Conservation (phyloP, 2,329 filamentous ascomycete genomes). For the Claviceps humidiphila region DNA sequence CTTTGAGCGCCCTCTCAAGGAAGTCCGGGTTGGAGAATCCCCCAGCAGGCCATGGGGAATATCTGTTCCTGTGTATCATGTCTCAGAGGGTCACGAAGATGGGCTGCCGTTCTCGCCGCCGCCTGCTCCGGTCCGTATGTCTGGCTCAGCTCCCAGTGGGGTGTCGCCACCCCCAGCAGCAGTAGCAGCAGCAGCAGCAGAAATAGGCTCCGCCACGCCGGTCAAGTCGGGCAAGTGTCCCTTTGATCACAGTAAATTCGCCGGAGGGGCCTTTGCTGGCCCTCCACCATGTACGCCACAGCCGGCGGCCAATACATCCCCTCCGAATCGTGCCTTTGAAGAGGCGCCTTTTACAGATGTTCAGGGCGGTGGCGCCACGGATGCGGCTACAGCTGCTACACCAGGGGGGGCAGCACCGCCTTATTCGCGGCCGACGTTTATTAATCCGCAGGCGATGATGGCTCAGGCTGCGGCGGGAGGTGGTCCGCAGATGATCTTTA, state of each 20-base stretch:
- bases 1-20: slow-evolving; percentile 76
- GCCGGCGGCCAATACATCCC: slow-evolving; percentile 6
- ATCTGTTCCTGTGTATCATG: slow-evolving; percentile 52
- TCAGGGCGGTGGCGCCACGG: slow-evolving; percentile 6
- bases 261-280: slow-evolving; percentile 20
- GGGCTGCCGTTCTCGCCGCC: slow-evolving; percentile 40
- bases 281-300: slow-evolving; percentile 6
- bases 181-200: background rate
- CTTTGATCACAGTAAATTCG: slow-evolving; percentile 38
- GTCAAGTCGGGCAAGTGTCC: slow-evolving; percentile 37
- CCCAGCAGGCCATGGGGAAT: slow-evolving; percentile 92
- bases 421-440: slow-evolving; percentile 34
- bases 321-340: slow-evolving; percentile 3
- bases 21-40: slow-evolving; percentile 85
- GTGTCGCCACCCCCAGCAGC: slow-evolving; percentile 1
- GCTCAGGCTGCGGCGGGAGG: slow-evolving; percentile 17
- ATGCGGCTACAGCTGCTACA: background rate
- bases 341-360: slow-evolving; percentile 9
- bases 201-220: too few species aligned
- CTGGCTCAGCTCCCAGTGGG: slow-evolving; percentile 19
- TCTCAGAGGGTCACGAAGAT: slow-evolving; percentile 19
- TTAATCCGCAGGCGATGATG: slow-evolving; percentile 30
- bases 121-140: slow-evolving; percentile 42
- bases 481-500: slow-evolving; percentile 67
- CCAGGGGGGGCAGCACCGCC: slow-evolving; percentile 6